Evolutionary conservation across 2,329 filamentous ascomycete genomes (phyloP).

Genomic region (Didymella pinodella): DNA sequence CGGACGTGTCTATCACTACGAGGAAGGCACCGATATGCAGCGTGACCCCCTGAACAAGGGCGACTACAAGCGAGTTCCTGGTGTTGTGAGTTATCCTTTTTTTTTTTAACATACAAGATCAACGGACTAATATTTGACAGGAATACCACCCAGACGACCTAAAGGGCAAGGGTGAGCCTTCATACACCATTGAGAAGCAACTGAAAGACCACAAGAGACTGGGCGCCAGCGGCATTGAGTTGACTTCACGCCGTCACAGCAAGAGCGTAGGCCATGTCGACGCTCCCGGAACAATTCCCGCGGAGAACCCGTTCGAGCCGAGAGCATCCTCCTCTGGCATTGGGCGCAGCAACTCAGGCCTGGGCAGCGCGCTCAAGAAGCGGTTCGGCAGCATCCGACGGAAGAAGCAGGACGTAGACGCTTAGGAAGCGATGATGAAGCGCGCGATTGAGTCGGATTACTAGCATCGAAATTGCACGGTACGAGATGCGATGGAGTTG

Average conservation of each 20-base stretch:
- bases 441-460: constrained; percentile 3
- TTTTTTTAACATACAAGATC: background rate
- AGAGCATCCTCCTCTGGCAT: constrained; percentile 36
- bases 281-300: constrained; percentile 29
- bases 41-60: constrained; percentile 71
- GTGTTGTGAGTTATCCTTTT: constrained; percentile 67
- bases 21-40: constrained; percentile 89
- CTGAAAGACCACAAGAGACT: constrained; percentile 66
- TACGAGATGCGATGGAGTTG: constrained; percentile 4
- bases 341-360: constrained; percentile 45
- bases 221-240: constrained; percentile 54
- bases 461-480: constrained; percentile 16
- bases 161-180: constrained; percentile 83
- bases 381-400: constrained; percentile 57
- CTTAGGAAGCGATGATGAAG: constrained; percentile 24
- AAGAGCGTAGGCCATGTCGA: constrained; percentile 48
- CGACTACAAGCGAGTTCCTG: constrained; percentile 79
- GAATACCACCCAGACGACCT: constrained; percentile 77
- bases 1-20: constrained; percentile 77
- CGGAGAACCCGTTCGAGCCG: constrained; percentile 42
- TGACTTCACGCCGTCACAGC: constrained; percentile 52
- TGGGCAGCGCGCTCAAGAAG: constrained; percentile 55
- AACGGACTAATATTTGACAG: constrained; percentile 35
- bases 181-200: constrained; percentile 73
- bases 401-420: constrained; percentile 39